These are phyloP conservation scores for Penicillium angulare DNA, from an alignment of 495 filamentous ascomycete species.

Conservation along the genomic window DNA sequence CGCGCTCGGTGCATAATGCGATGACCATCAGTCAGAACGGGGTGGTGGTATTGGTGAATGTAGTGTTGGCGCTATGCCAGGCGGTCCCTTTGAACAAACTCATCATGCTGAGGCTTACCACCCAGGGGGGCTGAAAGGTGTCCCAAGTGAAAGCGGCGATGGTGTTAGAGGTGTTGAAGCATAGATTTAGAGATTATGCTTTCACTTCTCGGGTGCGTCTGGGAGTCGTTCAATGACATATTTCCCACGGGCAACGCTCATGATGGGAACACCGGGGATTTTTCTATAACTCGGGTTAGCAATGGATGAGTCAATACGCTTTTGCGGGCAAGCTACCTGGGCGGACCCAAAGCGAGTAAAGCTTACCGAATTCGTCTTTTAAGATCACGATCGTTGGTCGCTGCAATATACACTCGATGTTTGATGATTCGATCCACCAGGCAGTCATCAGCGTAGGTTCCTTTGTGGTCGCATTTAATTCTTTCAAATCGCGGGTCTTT, in stretches of 20 bases:
- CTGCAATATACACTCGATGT: conserved; percentile 82
- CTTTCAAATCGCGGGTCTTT: conserved; percentile 87
- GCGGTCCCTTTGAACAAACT: no score
- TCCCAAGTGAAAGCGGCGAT: no score
- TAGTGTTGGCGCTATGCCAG: no score
- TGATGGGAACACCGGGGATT: conserved; percentile 51
- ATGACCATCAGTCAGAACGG: no score
- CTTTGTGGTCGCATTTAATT: conserved; percentile 82
- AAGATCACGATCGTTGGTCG: conserved; percentile 75
- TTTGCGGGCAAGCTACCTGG: not conserved
- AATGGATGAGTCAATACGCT: not conserved
- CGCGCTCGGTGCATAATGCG: no score
- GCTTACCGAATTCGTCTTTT: conserved; percentile 69
- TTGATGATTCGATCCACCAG: conserved; percentile 82
- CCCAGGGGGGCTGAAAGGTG: no score
- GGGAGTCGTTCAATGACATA: conserved; percentile 92
- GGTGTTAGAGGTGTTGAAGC: no score
- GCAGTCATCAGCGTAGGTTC: conserved; percentile 93
- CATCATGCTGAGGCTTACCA: no score
- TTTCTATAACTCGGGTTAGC: conserved; percentile 17
- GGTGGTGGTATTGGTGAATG: no score
- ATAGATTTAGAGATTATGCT: conserved; percentile 29
- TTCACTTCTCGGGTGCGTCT: conserved; percentile 53
- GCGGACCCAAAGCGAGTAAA: not conserved
- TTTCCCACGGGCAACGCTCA: conserved; percentile 76